A percentile compares a stretch with the other conserved stretches of the same genome.
Evolutionary conservation across 163 green algal species (phyloP).

Genomic region (Chlorella variabilis): DNA sequence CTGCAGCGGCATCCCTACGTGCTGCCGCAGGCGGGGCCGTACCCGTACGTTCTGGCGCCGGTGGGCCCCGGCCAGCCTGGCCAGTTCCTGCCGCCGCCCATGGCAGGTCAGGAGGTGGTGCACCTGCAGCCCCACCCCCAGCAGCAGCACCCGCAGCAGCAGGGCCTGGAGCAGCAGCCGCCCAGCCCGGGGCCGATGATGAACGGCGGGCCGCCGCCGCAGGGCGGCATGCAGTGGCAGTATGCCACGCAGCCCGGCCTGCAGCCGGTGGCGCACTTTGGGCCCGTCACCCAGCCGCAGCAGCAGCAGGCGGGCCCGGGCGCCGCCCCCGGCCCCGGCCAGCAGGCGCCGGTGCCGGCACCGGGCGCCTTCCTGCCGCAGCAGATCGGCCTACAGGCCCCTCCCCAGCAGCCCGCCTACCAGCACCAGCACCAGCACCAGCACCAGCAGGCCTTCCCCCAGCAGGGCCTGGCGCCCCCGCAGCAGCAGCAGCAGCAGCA

Average conservation of each 20-base stretch:
- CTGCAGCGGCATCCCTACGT: conserved; percentile 3
- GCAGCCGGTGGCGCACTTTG: not conserved
- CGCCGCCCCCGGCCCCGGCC: no score
- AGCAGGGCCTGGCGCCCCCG: no score
- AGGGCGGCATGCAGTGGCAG: conserved; percentile 4
- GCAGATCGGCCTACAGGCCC: not conserved
- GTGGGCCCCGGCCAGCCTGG: not conserved
- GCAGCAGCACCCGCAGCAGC: not conserved
- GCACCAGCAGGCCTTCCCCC: no score
- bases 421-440: conserved; percentile 12
- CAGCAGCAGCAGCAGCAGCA: not conserved
- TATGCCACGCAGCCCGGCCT: not conserved
- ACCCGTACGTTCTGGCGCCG: not conserved
- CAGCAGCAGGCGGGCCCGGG: not conserved
- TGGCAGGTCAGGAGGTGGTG: not conserved
- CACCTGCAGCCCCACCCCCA: not conserved
- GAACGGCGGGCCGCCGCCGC: not conserved
- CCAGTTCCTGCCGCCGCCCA: not conserved
- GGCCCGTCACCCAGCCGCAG: not conserved
- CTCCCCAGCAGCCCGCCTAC: not conserved
- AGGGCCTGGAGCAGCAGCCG: not conserved
- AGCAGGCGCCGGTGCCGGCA: not conserved
- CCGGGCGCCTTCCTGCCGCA: not conserved
- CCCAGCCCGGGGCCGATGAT: conserved; percentile 1
- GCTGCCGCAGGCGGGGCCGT: not conserved